Evolutionary conservation across 1,139 yeast species (phyloP).

Genomic region (Pichia sp.): DNA sequence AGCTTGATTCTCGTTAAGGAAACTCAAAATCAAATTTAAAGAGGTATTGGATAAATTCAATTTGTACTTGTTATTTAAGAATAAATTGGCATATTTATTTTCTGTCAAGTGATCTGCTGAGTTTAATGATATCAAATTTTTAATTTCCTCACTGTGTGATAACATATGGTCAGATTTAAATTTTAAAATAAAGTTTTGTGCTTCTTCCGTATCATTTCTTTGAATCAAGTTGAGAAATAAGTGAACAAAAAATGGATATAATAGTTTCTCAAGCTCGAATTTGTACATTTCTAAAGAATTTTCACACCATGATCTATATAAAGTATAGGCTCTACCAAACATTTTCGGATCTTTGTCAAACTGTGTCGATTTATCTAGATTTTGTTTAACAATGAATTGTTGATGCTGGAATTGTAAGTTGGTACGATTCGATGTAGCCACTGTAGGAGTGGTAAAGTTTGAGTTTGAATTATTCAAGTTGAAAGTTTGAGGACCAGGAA

Average conservation of each 20-base stretch:
- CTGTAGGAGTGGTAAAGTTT: slow-evolving; percentile 33
- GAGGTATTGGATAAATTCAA: slow-evolving; percentile 78
- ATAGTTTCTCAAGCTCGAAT: slow-evolving; percentile 74
- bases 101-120: slow-evolving; percentile 76
- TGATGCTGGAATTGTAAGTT: slow-evolving; percentile 24
- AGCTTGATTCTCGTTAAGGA: slow-evolving; percentile 85
- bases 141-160: slow-evolving; percentile 72
- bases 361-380: slow-evolving; percentile 25
- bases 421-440: slow-evolving; percentile 21
- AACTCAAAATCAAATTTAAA: slow-evolving; percentile 73
- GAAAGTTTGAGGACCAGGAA: slow-evolving; percentile 52
- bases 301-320: slow-evolving; percentile 84
- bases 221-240: slow-evolving; percentile 72
- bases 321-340: slow-evolving; percentile 69
- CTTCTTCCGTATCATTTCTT: slow-evolving; percentile 50
- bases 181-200: slow-evolving; percentile 67
- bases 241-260: slow-evolving; percentile 89
- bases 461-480: slow-evolving; percentile 38
- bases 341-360: slow-evolving; percentile 55
- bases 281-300: slow-evolving; percentile 86
- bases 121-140: slow-evolving; percentile 62
- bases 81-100: slow-evolving; percentile 73
- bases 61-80: slow-evolving; percentile 64
- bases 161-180: slow-evolving; percentile 68
- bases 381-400: slow-evolving; percentile 26